Base-by-base conservation (phyloP, 495 filamentous ascomycete genomes). In the Lineolata rhizophorae region DNA sequence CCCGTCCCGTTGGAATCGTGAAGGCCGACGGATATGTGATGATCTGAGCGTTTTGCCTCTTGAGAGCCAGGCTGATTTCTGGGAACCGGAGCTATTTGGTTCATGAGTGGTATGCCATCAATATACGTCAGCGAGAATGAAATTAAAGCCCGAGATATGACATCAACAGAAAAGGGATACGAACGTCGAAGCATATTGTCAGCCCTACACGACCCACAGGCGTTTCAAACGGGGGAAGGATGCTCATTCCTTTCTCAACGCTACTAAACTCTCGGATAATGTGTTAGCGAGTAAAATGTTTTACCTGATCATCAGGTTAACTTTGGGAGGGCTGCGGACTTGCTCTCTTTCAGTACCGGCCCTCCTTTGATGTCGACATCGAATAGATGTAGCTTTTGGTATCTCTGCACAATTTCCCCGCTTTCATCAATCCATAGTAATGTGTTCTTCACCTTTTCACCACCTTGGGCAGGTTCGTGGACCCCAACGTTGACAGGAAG, bases 11-110 rank as follows among this genome's bases (percentile, higher is more conserved):
- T 1, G 74, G 74, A 2, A 91, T 61, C 6, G 83, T 93, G 47
- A 94, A 95, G 11, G 87, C 85, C 1, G 74, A 82, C 2, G 85
- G 87, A 50, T 78, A 94, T 0, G 81, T 73, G 31, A 95, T 61
- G 32, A 92, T 57, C 29, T 91, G 67, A 10, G 78, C 79, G 18
- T 62, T 60, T 35, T 70, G 63, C 28, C 67, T 62, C 10, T 62
- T 64, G 12, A 94, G 58, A 3, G 68, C 56, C 10, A 87, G 52
- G 2, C 66, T 61, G 8, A 74, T 65, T 39, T 92, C 81, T 0
- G 84, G 75, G 41, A 93, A 95, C 0, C 85, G 75, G 24, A 80
- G 44, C 61, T 64, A 37, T n/a, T n/a, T 16, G 17, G 1, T n/a
- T 27, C 15, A 33, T n/a, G 16, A 26, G 31, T 27, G 31, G 19